Evolutionary conservation across 306 rosid species (phyloP), one percentile per base, ranked within the genome.

Genomic region (Spatholobus suberectus): DNA sequence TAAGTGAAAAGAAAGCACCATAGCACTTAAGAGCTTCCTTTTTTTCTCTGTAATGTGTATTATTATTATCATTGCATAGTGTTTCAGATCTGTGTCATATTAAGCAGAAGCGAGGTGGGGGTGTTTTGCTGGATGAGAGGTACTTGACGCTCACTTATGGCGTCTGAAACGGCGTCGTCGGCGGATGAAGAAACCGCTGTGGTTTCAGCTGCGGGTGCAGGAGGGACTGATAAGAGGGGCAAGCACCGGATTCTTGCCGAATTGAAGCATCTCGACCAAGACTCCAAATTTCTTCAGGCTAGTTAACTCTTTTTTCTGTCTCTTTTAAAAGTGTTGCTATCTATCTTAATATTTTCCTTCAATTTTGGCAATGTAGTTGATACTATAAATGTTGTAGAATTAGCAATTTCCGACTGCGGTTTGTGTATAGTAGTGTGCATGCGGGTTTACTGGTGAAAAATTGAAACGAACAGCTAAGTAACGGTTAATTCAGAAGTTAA

Each of bases 231-330:
- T 51, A 90, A 81, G 46, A 85, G 91, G 84, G 93, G 97, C 68
- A 91, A 87, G 85, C 97, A 91, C 72, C 86, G 97, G 81, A 84
- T 93, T 86, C 84, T 89, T 41, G 97, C 95, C 1, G 91, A 93
- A 35, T 88, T 93, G 81, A 91, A 86, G 87, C 91, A 78, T 44
- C 94, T 93, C 15, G 87, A 92, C 26, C 93, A 91, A 80, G 97
- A 92, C 79, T 87, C 86, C 85, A 87, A 47, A 65, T 87, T 85
- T 81, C 89, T 91, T 69, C 84, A 92, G 94, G 97, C 91, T 77
- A 44, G n/a, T 35, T 17, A 4, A 34, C 68, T 27, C 4, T 51
- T 3, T 14, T 35, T 21, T 5, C 51, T 32, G 32, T 12, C 35
- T 34, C 0, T 35, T 3, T 41, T 43, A 0, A 2, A 29, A 17